These are phyloP conservation scores for Aquilaria yunnanensis DNA, from an alignment of 345 rosid species.

Conservation along the genomic window DNA sequence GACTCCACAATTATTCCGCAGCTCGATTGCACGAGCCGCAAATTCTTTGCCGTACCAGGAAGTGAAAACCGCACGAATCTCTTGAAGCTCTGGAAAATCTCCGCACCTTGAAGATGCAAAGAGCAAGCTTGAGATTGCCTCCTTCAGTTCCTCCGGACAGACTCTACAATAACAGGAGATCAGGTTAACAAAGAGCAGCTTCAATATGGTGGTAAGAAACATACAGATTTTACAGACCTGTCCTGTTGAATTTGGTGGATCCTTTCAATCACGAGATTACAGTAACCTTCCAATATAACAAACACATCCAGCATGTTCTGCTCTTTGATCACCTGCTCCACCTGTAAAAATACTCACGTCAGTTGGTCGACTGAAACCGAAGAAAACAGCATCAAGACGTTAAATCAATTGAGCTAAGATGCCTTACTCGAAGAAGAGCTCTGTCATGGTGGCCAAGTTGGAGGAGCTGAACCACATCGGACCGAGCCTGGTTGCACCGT, in stretches of 20 bases:
- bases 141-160: constrained; percentile 77
- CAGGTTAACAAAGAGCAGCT: not conserved
- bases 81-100: constrained; percentile 88
- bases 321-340: constrained; percentile 61
- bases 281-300: constrained; percentile 55
- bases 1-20: constrained; percentile 74
- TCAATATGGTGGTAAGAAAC: not conserved
- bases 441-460: constrained; percentile 58
- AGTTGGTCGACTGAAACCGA: not conserved
- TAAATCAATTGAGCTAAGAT: not conserved
- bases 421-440: constrained; percentile 63
- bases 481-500: constrained; percentile 45
- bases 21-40: constrained; percentile 61
- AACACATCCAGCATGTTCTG: constrained; percentile 65
- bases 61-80: constrained; percentile 54
- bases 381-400: not conserved
- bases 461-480: constrained; percentile 80
- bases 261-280: constrained; percentile 57
- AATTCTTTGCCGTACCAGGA: constrained; percentile 79
- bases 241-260: constrained; percentile 54
- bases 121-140: constrained; percentile 64
- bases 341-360: constrained; percentile 24
- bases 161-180: constrained; percentile 24
- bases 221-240: constrained; percentile 18
- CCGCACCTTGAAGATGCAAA: constrained; percentile 81